Evolutionary conservation across 306 rosid genomes (phyloP), one percentile per base, ranked within the genome.

Genomic region (Senna siamea): DNA sequence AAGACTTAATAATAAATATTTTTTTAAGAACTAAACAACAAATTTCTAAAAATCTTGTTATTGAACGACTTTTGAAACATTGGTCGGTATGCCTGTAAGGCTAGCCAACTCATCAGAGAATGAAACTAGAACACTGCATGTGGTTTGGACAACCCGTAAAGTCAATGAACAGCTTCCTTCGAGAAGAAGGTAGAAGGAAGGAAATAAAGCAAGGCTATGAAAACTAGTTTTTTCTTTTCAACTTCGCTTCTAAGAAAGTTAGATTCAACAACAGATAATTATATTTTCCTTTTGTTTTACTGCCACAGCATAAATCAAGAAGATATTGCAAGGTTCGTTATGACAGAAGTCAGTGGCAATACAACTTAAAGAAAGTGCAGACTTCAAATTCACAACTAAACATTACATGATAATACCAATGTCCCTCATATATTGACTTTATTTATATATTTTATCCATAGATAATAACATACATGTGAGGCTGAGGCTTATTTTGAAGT

Each of bases 71-170:
- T 26, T 26, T 53, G 0, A 8, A 8, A 53, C 4, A 20, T 6
- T 52, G 30, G 20, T 20, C 6, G 13, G 28, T 18, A 18, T 51
- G 56, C 26, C 26, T 3, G 12, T 14, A 9, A 35, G 8, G 23
- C 47, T n/a, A 60, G 10, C 66, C 66, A 60, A 17, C 66, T 35
- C 26, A 35, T 20, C 34, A 4, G 46, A 35, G 44, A 59, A 59
- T 59, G 66, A 17, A 60, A 18, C 66, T 0, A 35, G 15, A 8
- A 61, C 46, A 0, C 19, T 13, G 53, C 53, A 9, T 22, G 47
- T 37, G 67, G 48, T 19, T 7, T 62, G 30, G 68, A 62, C 68
- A 62, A 62, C 68, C 68, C 68, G 50, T 62, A 62, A 62, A 62
- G 68, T 10, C 28, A 62, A 62, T 37, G 17, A 48, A 62, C 20